Evolutionary conservation across 2,329 filamentous ascomycete species (phyloP), one percentile per base, ranked within the genome.

Genomic region (Pseudogymnoascus sp.): DNA sequence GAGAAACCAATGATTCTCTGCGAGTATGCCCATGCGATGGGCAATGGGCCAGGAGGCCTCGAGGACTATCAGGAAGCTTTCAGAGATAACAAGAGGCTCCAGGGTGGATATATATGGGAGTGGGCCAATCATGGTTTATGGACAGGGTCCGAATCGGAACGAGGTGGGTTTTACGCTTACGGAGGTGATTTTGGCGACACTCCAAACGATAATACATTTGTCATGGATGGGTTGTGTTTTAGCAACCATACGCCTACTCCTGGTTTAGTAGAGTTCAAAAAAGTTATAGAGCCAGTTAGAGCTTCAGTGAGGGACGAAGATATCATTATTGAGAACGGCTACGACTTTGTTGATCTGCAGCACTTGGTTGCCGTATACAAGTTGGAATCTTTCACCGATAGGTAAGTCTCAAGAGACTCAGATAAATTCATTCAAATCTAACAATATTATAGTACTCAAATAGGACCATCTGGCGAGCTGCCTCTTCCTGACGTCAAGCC

Each of bases 11-110:
- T 88, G 1, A 75, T 89, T 1, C 77, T 84, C 2, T 84, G 81
- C 68, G 82, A 86, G 65, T 84, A 82, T 64, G 80, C 73, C 0
- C 82, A 84, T 68, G 87, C 88, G 1, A 90, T 91, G 88, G 88
- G 88, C 5, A 91, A 90, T 68, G 88, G 87, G 0, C 88, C 88
- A 0, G 88, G 88, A 1, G 83, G 82, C 35, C 78, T 91, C 9
- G 81, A 87, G 64, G 88, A 90, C 64, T 91, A 91, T 64, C 78
- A 88, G 59, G 78, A 85, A 41, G 79, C 81, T 0, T 91, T 90
- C 75, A 63, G 67, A 41, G 62, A 68, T 14, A 63, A 70, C 59
- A 63, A 61, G 35, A 66, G 69, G 28, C 52, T 71, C 1, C 68
- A 70, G 61, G 70, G 69, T 84, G 83, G 2, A 33, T 55, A 55